phyloP scores from a whole-genome alignment of 2,329 filamentous ascomycete species.

The Emericellopsis atlantica region DNA sequence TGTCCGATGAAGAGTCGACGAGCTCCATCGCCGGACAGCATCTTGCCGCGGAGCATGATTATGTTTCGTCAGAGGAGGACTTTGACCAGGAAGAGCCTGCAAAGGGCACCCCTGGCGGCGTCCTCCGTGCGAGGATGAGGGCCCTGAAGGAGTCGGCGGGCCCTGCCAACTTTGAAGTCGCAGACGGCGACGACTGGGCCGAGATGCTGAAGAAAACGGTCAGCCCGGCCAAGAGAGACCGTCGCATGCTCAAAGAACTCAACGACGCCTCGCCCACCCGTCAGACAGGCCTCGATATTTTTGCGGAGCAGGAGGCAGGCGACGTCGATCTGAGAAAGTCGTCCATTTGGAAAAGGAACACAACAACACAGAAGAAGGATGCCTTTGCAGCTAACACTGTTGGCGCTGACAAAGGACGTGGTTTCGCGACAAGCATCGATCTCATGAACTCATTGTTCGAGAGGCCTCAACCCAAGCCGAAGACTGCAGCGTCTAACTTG shows the following conservation, averaged over 20 bases:
- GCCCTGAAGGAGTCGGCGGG: constrained; percentile 47
- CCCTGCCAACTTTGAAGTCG: constrained; percentile 46
- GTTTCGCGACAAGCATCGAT: constrained; percentile 83
- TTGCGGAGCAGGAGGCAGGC: constrained; percentile 22
- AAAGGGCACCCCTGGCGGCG: constrained; percentile 39
- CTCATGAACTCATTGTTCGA: constrained; percentile 92
- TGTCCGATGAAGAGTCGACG: constrained; percentile 61
- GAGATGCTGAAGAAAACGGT: constrained; percentile 89
- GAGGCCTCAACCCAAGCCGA: constrained; percentile 54
- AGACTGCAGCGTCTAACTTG: constrained; percentile 39
- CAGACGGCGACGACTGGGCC: constrained; percentile 76
- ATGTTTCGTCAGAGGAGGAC: constrained; percentile 42
- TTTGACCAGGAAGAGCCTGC: constrained; percentile 23
- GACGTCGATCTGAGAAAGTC: constrained; percentile 31
- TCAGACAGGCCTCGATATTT: constrained; percentile 11
- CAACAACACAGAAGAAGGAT: constrained; percentile 13
- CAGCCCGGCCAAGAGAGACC: constrained; percentile 85
- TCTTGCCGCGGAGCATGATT: constrained; percentile 63
- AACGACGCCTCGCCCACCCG: constrained; percentile 36
- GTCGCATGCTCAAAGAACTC: constrained; percentile 52
- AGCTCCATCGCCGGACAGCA: constrained; percentile 63
- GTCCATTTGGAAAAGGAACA: constrained; percentile 19
- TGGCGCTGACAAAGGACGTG: constrained; percentile 37
- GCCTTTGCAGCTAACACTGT: constrained; percentile 14
- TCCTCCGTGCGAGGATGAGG: constrained; percentile 51